A percentile compares a stretch with the other conserved stretches of the same genome.
Conservation (phyloP, 441 rosid species). For the Mallotus repandus region DNA sequence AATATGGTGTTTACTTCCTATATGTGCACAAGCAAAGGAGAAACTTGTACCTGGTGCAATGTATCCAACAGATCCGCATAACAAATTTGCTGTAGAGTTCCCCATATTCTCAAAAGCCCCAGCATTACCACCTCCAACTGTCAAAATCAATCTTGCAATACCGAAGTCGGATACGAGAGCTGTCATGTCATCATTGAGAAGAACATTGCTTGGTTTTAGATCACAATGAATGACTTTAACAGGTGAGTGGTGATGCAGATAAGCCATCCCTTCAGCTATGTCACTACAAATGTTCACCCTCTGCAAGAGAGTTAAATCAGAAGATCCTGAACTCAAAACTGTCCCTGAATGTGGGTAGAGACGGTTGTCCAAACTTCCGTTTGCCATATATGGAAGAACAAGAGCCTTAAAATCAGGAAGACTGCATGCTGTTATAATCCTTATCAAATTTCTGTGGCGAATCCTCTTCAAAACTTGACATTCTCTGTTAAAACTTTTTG, state of each 20-base stretch:
- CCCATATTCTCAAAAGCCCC: constrained; percentile 43
- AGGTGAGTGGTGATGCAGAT: constrained; percentile 32
- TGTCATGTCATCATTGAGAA: constrained; percentile 32
- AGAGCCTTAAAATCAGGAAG: constrained; percentile 34
- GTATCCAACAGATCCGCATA: constrained; percentile 39
- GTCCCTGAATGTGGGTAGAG: constrained; percentile 19
- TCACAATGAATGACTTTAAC: constrained; percentile 32
- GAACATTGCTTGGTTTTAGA: constrained; percentile 36
- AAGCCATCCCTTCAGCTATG: constrained; percentile 32
- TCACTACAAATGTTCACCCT: constrained; percentile 31
- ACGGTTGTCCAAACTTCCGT: constrained; percentile 29
- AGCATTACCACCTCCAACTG: constrained; percentile 36
- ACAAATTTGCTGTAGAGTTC: constrained; percentile 47
- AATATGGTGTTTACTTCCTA: not conserved
- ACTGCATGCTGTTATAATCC: constrained; percentile 32
- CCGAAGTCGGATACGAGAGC: constrained; percentile 33
- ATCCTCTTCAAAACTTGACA: constrained; percentile 32
- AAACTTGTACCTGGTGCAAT: constrained; percentile 30
- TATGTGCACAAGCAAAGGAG: constrained; percentile 10
- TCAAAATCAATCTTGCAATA: constrained; percentile 33
- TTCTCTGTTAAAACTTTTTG: constrained; percentile 33
- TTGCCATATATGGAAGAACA: constrained; percentile 33
- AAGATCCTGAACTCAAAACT: constrained; percentile 30
- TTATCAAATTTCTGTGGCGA: constrained; percentile 31
- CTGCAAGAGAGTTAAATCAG: constrained; percentile 32